A percentile compares a stretch with the other conserved stretches of the same genome.
Conservation (phyloP, 768 basidiomycete species). For the Leccinellum rugosiceps region DNA sequence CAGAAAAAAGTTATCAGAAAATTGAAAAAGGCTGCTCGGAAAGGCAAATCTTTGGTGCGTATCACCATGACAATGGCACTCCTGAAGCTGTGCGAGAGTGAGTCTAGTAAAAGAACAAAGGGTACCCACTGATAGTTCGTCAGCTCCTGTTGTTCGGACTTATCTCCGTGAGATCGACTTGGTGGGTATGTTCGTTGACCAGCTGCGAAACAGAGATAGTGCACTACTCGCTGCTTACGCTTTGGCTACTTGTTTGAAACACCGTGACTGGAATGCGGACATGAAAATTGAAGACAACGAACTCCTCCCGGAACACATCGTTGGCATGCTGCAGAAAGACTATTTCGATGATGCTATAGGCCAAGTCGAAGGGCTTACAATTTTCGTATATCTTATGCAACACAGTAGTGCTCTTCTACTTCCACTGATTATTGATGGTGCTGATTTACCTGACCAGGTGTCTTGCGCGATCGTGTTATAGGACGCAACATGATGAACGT, state of each 20-base stretch:
- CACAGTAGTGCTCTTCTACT: slow-evolving; percentile 12
- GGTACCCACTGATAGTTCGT: not conserved
- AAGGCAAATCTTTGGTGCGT: not conserved
- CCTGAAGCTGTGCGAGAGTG: too few species aligned
- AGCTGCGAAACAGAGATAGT: not conserved
- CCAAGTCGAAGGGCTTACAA: slow-evolving; percentile 21
- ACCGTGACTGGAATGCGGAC: slow-evolving; percentile 6
- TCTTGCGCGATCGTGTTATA: slow-evolving; percentile 13
- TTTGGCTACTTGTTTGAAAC: not conserved
- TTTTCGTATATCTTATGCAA: slow-evolving; percentile 21
- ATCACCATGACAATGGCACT: too few species aligned
- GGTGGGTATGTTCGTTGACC: not conserved
- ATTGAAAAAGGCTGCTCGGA: not conserved
- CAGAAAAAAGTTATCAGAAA: not conserved
- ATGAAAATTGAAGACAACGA: slow-evolving; percentile 11
- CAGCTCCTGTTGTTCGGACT: not conserved
- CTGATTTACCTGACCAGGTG: slow-evolving; percentile 5
- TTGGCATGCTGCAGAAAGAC: slow-evolving; percentile 20
- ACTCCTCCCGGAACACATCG: slow-evolving; percentile 6
- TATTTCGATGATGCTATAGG: slow-evolving; percentile 25
- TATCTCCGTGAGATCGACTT: not conserved
- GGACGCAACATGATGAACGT: slow-evolving; percentile 15
- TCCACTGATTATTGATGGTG: not conserved
- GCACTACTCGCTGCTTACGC: not conserved
- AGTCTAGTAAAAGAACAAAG: too few species aligned